A percentile compares a stretch with the other conserved stretches of the same genome.
Conservation (phyloP, 2,329 filamentous ascomycete genomes). For the Colletotrichum salicis region DNA sequence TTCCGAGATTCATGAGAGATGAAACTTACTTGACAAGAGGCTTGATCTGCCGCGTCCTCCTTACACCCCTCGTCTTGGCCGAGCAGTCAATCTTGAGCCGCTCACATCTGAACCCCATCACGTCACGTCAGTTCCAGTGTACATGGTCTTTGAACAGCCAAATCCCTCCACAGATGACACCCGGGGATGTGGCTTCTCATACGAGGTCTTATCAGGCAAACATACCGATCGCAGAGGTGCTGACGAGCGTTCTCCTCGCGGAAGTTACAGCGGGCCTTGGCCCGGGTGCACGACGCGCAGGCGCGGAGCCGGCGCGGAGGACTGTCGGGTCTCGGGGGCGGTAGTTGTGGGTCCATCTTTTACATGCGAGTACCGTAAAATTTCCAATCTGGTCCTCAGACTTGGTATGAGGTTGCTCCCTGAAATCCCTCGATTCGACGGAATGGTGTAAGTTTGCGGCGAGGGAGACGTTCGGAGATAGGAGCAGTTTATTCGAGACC, state of each 20-base stretch:
- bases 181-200: too few relatives aligned
- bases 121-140: neutral
- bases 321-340: slow-evolving; percentile 11
- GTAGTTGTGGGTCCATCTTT: slow-evolving; percentile 13
- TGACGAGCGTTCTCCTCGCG: slow-evolving; percentile 28
- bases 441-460: too few relatives aligned
- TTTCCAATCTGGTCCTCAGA: too few relatives aligned
- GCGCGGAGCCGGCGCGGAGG: slow-evolving; percentile 36
- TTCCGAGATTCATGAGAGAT: too few relatives aligned
- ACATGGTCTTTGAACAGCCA: neutral
- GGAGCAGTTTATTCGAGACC: too few relatives aligned
- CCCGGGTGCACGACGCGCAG: slow-evolving; percentile 36
- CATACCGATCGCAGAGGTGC: slow-evolving; percentile 33
- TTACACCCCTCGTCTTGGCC: slow-evolving; percentile 43
- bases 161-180: too few relatives aligned
- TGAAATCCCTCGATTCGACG: neutral
- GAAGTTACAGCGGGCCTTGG: slow-evolving; percentile 35
- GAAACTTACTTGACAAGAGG: slow-evolving; percentile 39
- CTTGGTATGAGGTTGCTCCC: neutral
- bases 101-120: slow-evolving; percentile 38
- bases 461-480: neutral
- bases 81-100: slow-evolving; percentile 42
- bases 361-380: too few relatives aligned
- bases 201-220: neutral
- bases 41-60: slow-evolving; percentile 46